These are phyloP conservation scores for Sarocladium kiliense DNA, from an alignment of 2,329 filamentous ascomycete genomes.

Conservation along the genomic window DNA sequence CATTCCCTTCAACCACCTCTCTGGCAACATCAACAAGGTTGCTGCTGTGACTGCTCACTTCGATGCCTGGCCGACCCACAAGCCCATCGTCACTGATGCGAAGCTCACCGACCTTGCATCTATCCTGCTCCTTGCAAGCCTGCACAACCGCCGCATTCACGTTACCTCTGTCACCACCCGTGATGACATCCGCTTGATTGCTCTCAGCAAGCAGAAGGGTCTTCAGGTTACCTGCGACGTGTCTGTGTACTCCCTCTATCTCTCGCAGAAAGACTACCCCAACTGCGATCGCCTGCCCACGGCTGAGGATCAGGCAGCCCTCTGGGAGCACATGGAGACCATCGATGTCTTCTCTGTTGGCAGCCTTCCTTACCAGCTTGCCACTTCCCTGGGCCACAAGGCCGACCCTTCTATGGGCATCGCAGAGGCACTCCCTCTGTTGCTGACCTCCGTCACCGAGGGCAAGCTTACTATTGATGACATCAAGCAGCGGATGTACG, in stretches of 20 bases:
- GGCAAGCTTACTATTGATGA: constrained; percentile 70
- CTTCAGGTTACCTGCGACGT: constrained; percentile 78
- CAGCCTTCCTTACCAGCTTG: constrained; percentile 72
- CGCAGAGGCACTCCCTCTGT: constrained; percentile 65
- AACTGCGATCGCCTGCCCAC: constrained; percentile 63
- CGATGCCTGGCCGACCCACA: constrained; percentile 69
- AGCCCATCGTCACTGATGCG: constrained; percentile 77
- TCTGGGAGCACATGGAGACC: constrained; percentile 67
- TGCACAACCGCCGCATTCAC: constrained; percentile 73
- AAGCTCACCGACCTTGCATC: constrained; percentile 78
- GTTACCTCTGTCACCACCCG: constrained; percentile 74
- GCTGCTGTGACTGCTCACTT: constrained; percentile 76
- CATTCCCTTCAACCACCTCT: constrained; percentile 77
- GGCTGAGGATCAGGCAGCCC: constrained; percentile 60
- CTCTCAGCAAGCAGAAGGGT: constrained; percentile 75
- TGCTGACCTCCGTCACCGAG: constrained; percentile 71
- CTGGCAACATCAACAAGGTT: constrained; percentile 79
- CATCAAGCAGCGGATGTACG: constrained; percentile 64
- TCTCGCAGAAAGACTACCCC: constrained; percentile 66
- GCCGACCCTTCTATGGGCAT: constrained; percentile 62
- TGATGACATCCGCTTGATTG: constrained; percentile 73
- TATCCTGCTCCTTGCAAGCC: constrained; percentile 69
- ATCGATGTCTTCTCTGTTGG: constrained; percentile 79
- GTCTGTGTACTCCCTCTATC: constrained; percentile 72
- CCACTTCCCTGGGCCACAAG: constrained; percentile 46